These are phyloP conservation scores for Rosa lucieae DNA, from an alignment of 306 rosid genomes.

Conservation along the genomic window DNA sequence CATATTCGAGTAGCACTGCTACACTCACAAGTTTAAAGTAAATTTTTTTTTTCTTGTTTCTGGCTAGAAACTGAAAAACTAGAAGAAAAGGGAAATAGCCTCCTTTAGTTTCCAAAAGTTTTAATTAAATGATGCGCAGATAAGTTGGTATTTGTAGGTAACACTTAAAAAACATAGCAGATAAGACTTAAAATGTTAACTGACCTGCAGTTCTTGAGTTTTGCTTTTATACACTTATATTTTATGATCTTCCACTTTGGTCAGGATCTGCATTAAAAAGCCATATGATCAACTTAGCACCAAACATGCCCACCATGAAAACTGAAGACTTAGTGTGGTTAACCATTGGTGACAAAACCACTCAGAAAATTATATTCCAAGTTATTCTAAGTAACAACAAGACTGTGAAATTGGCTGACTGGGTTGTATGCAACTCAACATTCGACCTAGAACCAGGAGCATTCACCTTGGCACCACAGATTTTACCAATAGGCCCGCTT, in stretches of 20 bases:
- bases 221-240: neutral
- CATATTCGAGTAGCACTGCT: too few species aligned
- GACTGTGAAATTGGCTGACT: constrained; percentile 11
- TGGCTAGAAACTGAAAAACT: too few species aligned
- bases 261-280: constrained; percentile 30
- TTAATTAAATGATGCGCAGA: too few species aligned
- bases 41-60: too few species aligned
- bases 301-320: constrained; percentile 27
- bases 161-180: neutral
- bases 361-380: constrained; percentile 19
- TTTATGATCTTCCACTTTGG: neutral
- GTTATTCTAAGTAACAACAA: neutral
- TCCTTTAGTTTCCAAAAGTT: too few species aligned
- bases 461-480: constrained; percentile 17
- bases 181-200: neutral
- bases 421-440: constrained; percentile 40
- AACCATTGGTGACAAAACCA: constrained; percentile 33
- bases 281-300: constrained; percentile 21
- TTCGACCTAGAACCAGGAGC: constrained; percentile 30
- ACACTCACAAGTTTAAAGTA: too few species aligned
- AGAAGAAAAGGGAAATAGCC: too few species aligned
- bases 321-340: constrained; percentile 23
- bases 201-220: neutral
- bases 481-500: constrained; percentile 39
- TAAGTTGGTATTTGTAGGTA: neutral